These are phyloP conservation scores for Podospora fimiseda DNA, from an alignment of 495 filamentous ascomycete genomes.

Conservation along the genomic window DNA sequence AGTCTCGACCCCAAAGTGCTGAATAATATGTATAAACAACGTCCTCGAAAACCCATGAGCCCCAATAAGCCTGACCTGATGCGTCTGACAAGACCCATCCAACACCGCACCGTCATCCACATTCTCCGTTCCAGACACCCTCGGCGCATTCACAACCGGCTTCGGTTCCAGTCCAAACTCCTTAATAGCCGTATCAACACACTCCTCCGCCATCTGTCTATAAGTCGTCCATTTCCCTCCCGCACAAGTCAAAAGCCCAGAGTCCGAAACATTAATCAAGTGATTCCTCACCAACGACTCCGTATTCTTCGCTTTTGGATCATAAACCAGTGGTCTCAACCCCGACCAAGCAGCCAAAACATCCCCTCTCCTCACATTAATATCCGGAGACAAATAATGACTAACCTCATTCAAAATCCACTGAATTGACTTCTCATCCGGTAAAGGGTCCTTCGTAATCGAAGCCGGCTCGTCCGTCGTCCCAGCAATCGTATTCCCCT, in stretches of 20 bases:
- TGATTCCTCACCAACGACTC: constrained; percentile 95
- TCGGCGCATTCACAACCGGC: constrained; percentile 54
- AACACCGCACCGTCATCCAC: constrained; percentile 68
- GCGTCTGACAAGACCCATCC: constrained; percentile 85
- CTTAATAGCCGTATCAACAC: constrained; percentile 82
- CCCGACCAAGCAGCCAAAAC: constrained; percentile 96
- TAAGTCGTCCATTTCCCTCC: constrained; percentile 99
- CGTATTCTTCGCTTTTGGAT: constrained; percentile 89
- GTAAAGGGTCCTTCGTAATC: constrained; percentile 76
- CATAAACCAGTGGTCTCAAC: constrained; percentile 87
- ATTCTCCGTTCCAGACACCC: constrained; percentile 70
- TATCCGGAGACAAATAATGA: constrained; percentile 84
- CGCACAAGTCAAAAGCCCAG: constrained; percentile 88
- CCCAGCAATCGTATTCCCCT: constrained; percentile 97
- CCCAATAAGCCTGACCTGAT: constrained; percentile 81
- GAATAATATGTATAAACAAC: constrained; percentile 96
- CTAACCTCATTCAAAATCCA: constrained; percentile 94
- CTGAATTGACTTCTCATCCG: constrained; percentile 87
- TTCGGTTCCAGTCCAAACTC: constrained; percentile 64
- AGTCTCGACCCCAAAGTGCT: constrained; percentile 93
- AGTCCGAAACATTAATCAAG: constrained; percentile 77
- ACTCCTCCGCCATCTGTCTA: constrained; percentile 97
- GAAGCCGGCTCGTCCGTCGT: constrained; percentile 87
- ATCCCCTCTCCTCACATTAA: constrained; percentile 88
- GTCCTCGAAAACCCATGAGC: constrained; percentile 94